Evolutionary conservation across 2,329 filamentous ascomycete genomes (phyloP).

Genomic region (Trichoderma sp.): DNA sequence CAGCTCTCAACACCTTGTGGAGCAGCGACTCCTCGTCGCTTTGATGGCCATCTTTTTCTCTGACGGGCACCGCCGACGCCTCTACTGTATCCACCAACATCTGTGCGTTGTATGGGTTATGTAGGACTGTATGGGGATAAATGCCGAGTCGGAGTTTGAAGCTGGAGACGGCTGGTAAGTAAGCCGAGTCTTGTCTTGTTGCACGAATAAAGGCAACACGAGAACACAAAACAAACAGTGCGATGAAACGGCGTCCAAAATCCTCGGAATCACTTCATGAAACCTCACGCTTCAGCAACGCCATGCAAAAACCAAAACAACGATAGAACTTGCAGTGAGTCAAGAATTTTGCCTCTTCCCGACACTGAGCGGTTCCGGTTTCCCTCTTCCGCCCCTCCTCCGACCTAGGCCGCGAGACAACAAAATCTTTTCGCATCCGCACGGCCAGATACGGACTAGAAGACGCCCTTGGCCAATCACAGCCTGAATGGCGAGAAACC

Average conservation of each 20-base stretch:
- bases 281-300: neutral
- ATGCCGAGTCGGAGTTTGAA: neutral
- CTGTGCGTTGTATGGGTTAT: neutral
- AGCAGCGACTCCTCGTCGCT: conserved; percentile 32
- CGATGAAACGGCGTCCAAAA: neutral
- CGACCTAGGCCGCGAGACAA: neutral
- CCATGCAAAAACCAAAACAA: neutral
- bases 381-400: neutral
- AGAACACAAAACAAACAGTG: neutral
- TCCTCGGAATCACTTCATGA: neutral
- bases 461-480: neutral
- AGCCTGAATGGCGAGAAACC: neutral
- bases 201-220: neutral
- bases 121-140: neutral
- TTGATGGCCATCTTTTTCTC: conserved; percentile 29
- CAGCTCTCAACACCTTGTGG: conserved; percentile 38
- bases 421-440: conserved; percentile 9
- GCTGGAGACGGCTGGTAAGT: neutral
- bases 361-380: neutral
- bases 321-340: neutral
- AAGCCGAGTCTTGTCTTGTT: neutral
- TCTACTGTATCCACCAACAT: conserved; percentile 18
- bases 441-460: neutral
- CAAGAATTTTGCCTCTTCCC: conserved; percentile 1
- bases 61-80: conserved; percentile 3